phyloP scores from a whole-genome alignment of 805 yeast genomes.

The Candida orba region DNA sequence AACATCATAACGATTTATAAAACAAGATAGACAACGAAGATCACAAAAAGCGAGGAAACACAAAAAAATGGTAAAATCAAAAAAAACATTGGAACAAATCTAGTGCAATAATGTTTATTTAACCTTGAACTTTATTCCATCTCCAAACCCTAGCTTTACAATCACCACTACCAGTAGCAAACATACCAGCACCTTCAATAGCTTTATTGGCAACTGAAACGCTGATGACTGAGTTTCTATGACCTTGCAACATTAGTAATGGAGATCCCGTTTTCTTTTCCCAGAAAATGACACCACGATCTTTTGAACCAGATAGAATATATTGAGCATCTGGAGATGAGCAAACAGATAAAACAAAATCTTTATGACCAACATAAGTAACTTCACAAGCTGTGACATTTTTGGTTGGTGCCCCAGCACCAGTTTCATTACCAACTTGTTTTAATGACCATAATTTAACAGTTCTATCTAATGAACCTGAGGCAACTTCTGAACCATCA shows the following conservation, averaged over 20 bases:
- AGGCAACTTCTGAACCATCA: slow-evolving; percentile 84
- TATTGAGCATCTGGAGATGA: slow-evolving; percentile 89
- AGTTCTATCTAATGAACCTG: slow-evolving; percentile 93
- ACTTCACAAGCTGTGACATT: slow-evolving; percentile 66
- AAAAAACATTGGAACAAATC: background rate
- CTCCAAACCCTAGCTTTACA: slow-evolving; percentile 97
- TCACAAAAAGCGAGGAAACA: background rate
- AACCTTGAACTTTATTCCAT: slow-evolving; percentile 44
- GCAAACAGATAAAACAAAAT: slow-evolving; percentile 90
- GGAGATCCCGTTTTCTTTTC: slow-evolving; percentile 89
- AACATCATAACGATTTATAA: background rate
- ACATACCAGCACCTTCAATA: slow-evolving; percentile 66
- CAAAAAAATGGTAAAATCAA: background rate
- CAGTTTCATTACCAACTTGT: slow-evolving; percentile 39
- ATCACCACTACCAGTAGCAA: slow-evolving; percentile 97
- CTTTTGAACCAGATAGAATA: slow-evolving; percentile 91
- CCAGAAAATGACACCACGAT: slow-evolving; percentile 96
- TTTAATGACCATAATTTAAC: slow-evolving; percentile 93
- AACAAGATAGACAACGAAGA: background rate
- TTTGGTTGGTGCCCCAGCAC: slow-evolving; percentile 33
- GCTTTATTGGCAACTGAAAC: slow-evolving; percentile 86
- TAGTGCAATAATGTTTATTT: background rate
- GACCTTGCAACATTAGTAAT: slow-evolving; percentile 92
- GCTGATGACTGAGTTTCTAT: slow-evolving; percentile 88
- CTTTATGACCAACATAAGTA: slow-evolving; percentile 93